These are phyloP conservation scores for Otatea glauca DNA, from an alignment of 176 grass and related monocot genomes.

Conservation along the genomic window DNA sequence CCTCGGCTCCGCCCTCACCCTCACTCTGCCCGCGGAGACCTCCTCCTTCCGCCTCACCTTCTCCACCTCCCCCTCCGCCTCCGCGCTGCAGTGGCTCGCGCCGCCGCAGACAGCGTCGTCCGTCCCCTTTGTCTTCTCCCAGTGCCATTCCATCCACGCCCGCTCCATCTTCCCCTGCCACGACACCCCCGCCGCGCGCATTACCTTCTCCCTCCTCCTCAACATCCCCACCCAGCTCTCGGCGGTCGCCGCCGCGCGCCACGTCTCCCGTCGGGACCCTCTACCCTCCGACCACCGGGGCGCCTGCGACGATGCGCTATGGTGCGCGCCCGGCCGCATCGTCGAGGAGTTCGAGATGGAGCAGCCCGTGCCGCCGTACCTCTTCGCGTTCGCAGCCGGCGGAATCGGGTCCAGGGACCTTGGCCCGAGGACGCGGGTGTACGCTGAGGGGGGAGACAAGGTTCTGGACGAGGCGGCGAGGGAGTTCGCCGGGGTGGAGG, in stretches of 20 bases:
- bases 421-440: constrained; percentile 76
- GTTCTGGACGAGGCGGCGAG: constrained; percentile 74
- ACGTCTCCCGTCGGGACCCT: constrained; percentile 62
- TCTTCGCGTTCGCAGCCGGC: constrained; percentile 89
- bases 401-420: constrained; percentile 74
- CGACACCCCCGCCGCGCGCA: constrained; percentile 78
- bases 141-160: constrained; percentile 93
- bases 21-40: constrained; percentile 59
- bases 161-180: constrained; percentile 93
- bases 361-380: constrained; percentile 86
- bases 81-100: constrained; percentile 68
- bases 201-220: constrained; percentile 70
- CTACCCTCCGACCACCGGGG: constrained; percentile 51
- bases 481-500: constrained; percentile 90
- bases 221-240: constrained; percentile 75
- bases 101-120: constrained; percentile 56
- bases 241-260: constrained; percentile 80
- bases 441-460: constrained; percentile 68
- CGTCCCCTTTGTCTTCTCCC: constrained; percentile 81
- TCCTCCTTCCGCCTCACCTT: constrained; percentile 60
- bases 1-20: constrained; percentile 66
- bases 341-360: constrained; percentile 94
- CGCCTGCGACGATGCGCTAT: constrained; percentile 64
- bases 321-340: constrained; percentile 67
- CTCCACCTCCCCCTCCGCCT: constrained; percentile 60